Percentiles rank a stretch among this genome's conserved stretches.
phyloP scores from a whole-genome alignment of 768 basidiomycete species.

The Cyclocybe aegerita region DNA sequence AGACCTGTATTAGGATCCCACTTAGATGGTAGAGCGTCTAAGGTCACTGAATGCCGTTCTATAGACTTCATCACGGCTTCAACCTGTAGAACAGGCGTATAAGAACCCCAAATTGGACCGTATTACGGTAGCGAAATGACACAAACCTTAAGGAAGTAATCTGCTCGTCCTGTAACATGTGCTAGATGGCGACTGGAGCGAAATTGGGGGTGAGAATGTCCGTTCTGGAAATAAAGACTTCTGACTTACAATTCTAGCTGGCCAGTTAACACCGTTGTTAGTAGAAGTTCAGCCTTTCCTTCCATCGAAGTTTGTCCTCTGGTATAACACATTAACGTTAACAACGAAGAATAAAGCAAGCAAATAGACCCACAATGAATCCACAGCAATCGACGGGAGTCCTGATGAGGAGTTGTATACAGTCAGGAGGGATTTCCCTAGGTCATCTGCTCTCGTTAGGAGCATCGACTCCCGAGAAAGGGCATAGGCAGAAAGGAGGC shows the following conservation, averaged over 20 bases:
- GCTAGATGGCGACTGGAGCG: slow-evolving; percentile 69
- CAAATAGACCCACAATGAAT: slow-evolving; percentile 49
- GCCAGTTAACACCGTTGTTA: slow-evolving; percentile 48
- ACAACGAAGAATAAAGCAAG: not conserved
- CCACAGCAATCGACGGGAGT: slow-evolving; percentile 66
- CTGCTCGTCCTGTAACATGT: slow-evolving; percentile 66
- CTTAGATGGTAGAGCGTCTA: slow-evolving; percentile 4
- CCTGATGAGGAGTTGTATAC: slow-evolving; percentile 72
- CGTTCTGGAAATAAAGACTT: not conserved
- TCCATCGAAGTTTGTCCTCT: slow-evolving; percentile 38
- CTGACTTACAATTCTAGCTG: slow-evolving; percentile 60
- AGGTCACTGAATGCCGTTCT: too few relatives aligned
- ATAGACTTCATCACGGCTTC: too few relatives aligned
- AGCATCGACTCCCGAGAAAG: slow-evolving; percentile 64
- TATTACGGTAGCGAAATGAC: too few relatives aligned
- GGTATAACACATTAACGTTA: not conserved
- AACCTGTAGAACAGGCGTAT: too few relatives aligned
- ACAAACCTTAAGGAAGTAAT: slow-evolving; percentile 9
- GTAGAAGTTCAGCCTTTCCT: slow-evolving; percentile 31
- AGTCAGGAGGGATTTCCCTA: slow-evolving; percentile 66
- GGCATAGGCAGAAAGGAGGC: slow-evolving; percentile 77
- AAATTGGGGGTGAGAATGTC: slow-evolving; percentile 1
- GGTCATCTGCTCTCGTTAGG: slow-evolving; percentile 68
- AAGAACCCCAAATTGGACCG: too few relatives aligned
- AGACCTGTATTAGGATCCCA: slow-evolving; percentile 13